Percentiles rank a stretch among this genome's conserved stretches.
Evolutionary conservation across 345 rosid genomes (phyloP).

Genomic region (Bruguiera sexangula): DNA sequence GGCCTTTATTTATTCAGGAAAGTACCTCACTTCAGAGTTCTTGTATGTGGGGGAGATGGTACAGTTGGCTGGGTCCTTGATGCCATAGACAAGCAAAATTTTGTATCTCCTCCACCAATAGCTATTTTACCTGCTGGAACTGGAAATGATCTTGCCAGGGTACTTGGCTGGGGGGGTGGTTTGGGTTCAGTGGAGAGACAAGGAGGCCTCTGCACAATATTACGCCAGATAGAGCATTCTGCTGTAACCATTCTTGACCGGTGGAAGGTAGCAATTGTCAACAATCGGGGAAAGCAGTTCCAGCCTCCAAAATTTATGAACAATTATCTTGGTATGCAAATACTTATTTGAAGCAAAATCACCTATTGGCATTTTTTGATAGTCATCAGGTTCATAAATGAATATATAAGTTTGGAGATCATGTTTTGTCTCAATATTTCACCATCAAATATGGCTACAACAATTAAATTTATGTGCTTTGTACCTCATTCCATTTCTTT

Average conservation of each 20-base stretch:
- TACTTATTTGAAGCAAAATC: not conserved
- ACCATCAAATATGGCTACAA: not conserved
- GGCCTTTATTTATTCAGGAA: conserved; percentile 78
- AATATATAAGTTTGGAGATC: not conserved
- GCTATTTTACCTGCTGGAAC: conserved; percentile 95
- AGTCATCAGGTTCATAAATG: not conserved
- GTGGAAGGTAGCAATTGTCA: conserved; percentile 67
- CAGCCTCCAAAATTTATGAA: conserved; percentile 72
- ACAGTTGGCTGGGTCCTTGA: conserved; percentile 89
- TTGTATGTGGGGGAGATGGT: conserved; percentile 94
- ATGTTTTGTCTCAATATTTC: not conserved
- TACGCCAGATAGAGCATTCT: conserved; percentile 71
- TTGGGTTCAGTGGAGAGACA: conserved; percentile 77
- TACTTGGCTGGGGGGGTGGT: conserved; percentile 86
- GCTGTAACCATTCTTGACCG: conserved; percentile 90
- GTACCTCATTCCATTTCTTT: not conserved
- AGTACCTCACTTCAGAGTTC: conserved; percentile 88
- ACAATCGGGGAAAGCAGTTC: conserved; percentile 62
- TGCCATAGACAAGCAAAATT: conserved; percentile 81
- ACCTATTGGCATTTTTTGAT: not conserved
- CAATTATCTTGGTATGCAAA: conserved; percentile 73
- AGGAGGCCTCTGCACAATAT: conserved; percentile 72
- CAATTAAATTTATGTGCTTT: not conserved
- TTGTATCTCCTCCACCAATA: conserved; percentile 91
- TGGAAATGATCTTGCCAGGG: conserved; percentile 95